A percentile compares a stretch with the other conserved stretches of the same genome.
These are phyloP conservation scores for Polytolypa hystricis DNA, from an alignment of 2,329 filamentous ascomycete species.

Conservation along the genomic window DNA sequence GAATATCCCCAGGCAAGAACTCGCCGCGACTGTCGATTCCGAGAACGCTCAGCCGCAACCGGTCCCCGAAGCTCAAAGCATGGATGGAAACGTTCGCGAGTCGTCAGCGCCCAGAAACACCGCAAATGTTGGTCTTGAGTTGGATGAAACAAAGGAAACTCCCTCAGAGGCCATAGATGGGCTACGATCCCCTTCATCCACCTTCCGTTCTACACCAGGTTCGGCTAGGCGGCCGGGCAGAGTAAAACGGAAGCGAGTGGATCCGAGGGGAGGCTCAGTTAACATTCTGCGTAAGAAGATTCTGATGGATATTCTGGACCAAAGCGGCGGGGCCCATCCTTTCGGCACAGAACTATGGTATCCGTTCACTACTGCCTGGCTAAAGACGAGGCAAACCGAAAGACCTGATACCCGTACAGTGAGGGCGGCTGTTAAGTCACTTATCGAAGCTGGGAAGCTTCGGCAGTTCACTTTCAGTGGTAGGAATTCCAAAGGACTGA, in stretches of 20 bases:
- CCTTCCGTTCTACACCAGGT: too few species aligned
- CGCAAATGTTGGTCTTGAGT: too few species aligned
- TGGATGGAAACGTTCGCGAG: too few species aligned
- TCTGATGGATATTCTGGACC: constrained; percentile 43
- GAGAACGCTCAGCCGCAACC: too few species aligned
- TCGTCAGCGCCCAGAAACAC: too few species aligned
- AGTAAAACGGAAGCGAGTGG: constrained; percentile 7
- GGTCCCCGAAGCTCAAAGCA: too few species aligned
- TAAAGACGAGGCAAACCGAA: constrained; percentile 32
- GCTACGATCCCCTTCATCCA: too few species aligned
- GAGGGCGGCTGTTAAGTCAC: constrained; percentile 37
- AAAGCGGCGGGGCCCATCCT: constrained; percentile 45
- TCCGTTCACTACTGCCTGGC: constrained; percentile 45
- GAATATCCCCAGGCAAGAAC: too few species aligned
- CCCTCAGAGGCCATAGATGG: too few species aligned
- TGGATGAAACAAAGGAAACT: too few species aligned
- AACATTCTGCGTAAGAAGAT: constrained; percentile 38
- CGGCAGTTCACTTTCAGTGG: constrained; percentile 44
- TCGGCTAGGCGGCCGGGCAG: too few species aligned
- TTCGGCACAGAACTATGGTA: constrained; percentile 44
- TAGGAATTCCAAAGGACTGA: constrained; percentile 35
- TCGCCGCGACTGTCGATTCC: too few species aligned
- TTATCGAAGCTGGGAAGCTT: constrained; percentile 41
- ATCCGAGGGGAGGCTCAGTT: constrained; percentile 30
- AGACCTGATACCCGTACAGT: constrained; percentile 44